A percentile compares a stretch with the other conserved stretches of the same genome.
Evolutionary conservation across 805 yeast species (phyloP).

Genomic region (Starmerella sirachaensis): DNA sequence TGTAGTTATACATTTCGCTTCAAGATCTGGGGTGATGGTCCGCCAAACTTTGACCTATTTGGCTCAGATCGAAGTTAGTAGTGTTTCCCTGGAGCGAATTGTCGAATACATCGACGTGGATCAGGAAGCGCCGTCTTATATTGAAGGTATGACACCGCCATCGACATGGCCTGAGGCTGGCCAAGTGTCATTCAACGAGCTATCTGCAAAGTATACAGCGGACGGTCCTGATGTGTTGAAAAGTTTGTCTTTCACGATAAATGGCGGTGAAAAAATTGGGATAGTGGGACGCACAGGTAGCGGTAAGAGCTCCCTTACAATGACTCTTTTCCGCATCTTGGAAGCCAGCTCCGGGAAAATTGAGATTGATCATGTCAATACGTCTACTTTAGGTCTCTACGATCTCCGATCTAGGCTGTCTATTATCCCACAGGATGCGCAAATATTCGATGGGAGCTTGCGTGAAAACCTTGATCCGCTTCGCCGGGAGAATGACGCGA

Average conservation of each 20-base stretch:
- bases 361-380: conserved; percentile 59
- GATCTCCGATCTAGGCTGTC: conserved; percentile 70
- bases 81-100: conserved; percentile 75
- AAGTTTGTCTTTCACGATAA: conserved; percentile 48
- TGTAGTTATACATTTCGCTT: conserved; percentile 72
- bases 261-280: conserved; percentile 74
- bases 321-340: conserved; percentile 73
- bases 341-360: conserved; percentile 62
- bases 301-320: conserved; percentile 75
- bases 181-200: conserved; percentile 51
- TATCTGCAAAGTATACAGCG: conserved; percentile 68
- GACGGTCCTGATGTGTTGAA: conserved; percentile 70
- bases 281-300: conserved; percentile 97
- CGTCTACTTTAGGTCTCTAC: conserved; percentile 53
- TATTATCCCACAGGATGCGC: conserved; percentile 90
- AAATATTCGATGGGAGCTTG: conserved; percentile 75
- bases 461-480: conserved; percentile 84
- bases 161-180: conserved; percentile 65
- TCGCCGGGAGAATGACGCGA: conserved; percentile 48
- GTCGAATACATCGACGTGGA: conserved; percentile 66
- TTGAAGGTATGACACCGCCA: conserved; percentile 58
- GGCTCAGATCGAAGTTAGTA: conserved; percentile 84
- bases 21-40: conserved; percentile 73
- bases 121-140: conserved; percentile 73
- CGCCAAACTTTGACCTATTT: conserved; percentile 89